Evolutionary conservation across 2,329 filamentous ascomycete genomes (phyloP), one percentile per base, ranked within the genome.

Genomic region (Cryphonectria naterciae): DNA sequence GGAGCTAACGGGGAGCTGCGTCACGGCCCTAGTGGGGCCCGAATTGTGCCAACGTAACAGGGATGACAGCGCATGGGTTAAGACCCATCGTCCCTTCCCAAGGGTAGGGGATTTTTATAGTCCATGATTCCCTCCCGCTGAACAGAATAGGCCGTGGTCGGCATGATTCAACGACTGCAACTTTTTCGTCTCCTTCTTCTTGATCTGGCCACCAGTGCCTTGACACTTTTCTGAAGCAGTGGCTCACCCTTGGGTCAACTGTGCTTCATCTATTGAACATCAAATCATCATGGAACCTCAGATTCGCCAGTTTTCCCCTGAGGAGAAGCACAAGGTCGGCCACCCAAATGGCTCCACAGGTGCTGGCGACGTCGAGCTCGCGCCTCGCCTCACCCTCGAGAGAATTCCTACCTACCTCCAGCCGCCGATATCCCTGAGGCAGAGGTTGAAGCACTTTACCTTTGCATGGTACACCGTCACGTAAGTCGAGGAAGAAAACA

Each of bases 401-500:
- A 74, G 77, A 43, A 70, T 79, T 6, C 78, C 78, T 13, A 79
- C 78, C 4, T 77, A 76, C 56, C 73, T 78, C 15, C 78, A 78
- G 68, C 78, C 78, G 6, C 66, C 72, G 49, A 73, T 79, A 28
- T 75, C 77, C 10, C 70, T 78, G 64, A 75, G 75, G 49, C 73
- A 77, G 49, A 74, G 78, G 11, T 68, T 79, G 28, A 72, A 75
- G 35, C 78, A 80, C 68, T 79, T 80, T 63, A 80, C 78, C 4
- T 79, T 79, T 74, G 78, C 78, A 6, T 80, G 78, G 78, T 80
- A 78, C 73, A 79, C 78, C 0, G 72, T 79, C 41, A 78, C 77
- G 76, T 76, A 74, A 68, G 74, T 71, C 41, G 41, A 22, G 10
- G 22, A 49, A 49, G 17, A 11, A 49, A 15, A 32, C 58, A n/a